Evolutionary conservation across 2,329 filamentous ascomycete genomes (phyloP).

Genomic region (Ascochyta viciae-villosae): DNA sequence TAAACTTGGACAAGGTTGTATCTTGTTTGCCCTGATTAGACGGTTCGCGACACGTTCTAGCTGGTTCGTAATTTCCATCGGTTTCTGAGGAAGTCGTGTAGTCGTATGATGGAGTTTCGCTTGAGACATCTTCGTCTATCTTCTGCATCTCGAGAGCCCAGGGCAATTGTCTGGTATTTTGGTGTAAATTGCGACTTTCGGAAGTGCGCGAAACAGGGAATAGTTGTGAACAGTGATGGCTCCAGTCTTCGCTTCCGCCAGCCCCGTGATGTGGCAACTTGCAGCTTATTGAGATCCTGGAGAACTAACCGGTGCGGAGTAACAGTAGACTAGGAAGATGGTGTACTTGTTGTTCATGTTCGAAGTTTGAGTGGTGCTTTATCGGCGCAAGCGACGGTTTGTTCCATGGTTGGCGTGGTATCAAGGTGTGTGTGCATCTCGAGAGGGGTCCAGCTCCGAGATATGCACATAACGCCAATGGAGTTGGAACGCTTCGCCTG

Average conservation of each 20-base stretch:
- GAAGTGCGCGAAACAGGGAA: background rate
- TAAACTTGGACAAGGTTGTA: background rate
- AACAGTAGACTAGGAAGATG: too few relatives aligned
- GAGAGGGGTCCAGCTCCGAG: too few relatives aligned
- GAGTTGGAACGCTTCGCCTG: too few relatives aligned
- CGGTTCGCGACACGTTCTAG: background rate
- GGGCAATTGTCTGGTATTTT: background rate
- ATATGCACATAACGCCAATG: too few relatives aligned
- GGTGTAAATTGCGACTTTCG: background rate
- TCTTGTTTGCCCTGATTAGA: background rate
- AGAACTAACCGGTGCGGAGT: background rate
- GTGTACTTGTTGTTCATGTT: too few relatives aligned
- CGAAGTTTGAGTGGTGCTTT: too few relatives aligned
- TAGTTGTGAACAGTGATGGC: background rate
- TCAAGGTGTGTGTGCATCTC: too few relatives aligned
- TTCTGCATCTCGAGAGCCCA: background rate
- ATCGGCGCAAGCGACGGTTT: too few relatives aligned
- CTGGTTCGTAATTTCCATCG: background rate
- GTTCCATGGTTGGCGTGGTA: too few relatives aligned
- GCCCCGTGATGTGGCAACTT: too few relatives aligned
- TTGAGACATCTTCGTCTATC: background rate
- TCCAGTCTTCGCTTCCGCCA: background rate
- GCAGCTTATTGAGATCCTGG: background rate
- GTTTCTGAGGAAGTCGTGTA: background rate
- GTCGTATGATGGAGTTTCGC: background rate